Base-by-base conservation (phyloP, 805 yeast genomes). In the Lipomyces chichibuensis region DNA sequence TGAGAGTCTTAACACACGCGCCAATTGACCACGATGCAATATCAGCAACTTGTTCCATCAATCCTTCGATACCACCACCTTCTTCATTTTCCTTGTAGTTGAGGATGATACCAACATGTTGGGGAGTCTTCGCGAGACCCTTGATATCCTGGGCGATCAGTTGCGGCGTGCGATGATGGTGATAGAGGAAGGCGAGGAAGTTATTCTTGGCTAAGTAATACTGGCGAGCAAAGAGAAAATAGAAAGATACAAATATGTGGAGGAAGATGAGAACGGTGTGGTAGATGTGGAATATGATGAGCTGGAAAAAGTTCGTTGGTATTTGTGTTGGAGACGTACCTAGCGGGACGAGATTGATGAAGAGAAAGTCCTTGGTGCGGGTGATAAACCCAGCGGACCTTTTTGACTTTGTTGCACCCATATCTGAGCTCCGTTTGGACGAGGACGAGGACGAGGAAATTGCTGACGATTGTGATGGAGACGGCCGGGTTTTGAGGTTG, bases 11-110 rank as follows among this genome's bases (percentile, higher is more conserved):
- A 60, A 92, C 85, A 1, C 97, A 97, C n/a, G 94, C 87, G 43
- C 96, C 89, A n/a, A 91, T 77, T 52, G 92, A 84, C 99, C 99
- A 95, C 5, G 95, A 87, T 0, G 87, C 84, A 49, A 93, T 70
- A 74, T 93, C 97, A 58, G 93, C 85, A 5, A 88, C 84, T 73
- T 91, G 91, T 71, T 85, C 87, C 73, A 93, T 81, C 55, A 94
- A 80, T 0, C 96, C 97, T 67, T 88, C 91, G 55, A 89, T 77
- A 1, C 98, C 98, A 39, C 97, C 97, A 67, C 92, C 94, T 73
- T 91, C 96, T 72, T 88, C 94, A 65, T 87, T 92, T 33, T 88
- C 84, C 74, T 87, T 88, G 75, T 87, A 83, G 72, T 85, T 87
- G 65, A 95, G 79, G n/a, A 94, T 87, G 25, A 90, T 87, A 8